A percentile compares a stretch with the other conserved stretches of the same genome.
Conservation (phyloP, 2,329 filamentous ascomycete species). For the Cladorrhinum sp. region DNA sequence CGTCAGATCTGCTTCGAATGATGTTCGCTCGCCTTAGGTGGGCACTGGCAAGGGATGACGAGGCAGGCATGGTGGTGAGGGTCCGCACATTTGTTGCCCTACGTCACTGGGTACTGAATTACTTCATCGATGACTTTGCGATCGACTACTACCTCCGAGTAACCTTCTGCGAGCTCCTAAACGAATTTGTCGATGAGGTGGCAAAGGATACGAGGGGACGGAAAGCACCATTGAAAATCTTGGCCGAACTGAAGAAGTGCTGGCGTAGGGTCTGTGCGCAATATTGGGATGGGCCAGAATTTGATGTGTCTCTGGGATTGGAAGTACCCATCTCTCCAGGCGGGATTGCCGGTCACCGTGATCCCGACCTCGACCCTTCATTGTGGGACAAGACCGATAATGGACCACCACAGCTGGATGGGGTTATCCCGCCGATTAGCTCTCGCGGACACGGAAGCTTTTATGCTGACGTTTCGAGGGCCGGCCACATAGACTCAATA, state of each 20-base stretch:
- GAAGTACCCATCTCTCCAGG: slow-evolving; percentile 72
- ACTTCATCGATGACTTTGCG: slow-evolving; percentile 93
- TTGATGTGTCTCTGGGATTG: slow-evolving; percentile 57
- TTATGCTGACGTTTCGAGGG: slow-evolving; percentile 45
- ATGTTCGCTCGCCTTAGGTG: slow-evolving; percentile 81
- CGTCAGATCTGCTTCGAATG: slow-evolving; percentile 74
- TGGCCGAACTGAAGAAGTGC: slow-evolving; percentile 93
- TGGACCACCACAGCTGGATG: slow-evolving; percentile 45
- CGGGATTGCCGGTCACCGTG: slow-evolving; percentile 62
- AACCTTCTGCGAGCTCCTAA: slow-evolving; percentile 78
- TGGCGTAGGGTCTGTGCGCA: slow-evolving; percentile 88
- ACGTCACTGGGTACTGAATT: slow-evolving; percentile 96
- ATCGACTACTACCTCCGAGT: slow-evolving; percentile 69
- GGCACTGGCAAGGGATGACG: slow-evolving; percentile 76
- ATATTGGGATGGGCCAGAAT: slow-evolving; percentile 79
- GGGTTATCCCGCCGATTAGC: slow-evolving; percentile 34
- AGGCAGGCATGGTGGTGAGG: slow-evolving; percentile 87
- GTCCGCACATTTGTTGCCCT: slow-evolving; percentile 94
- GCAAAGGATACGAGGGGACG: slow-evolving; percentile 42
- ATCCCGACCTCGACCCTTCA: slow-evolving; percentile 52
- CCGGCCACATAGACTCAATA: slow-evolving; percentile 48
- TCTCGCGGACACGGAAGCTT: slow-evolving; percentile 39
- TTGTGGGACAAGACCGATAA: slow-evolving; percentile 50
- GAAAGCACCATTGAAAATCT: slow-evolving; percentile 72
- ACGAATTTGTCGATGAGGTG: slow-evolving; percentile 60